These are phyloP conservation scores for Volvox carteri DNA, from an alignment of 163 green algal genomes.

Conservation along the genomic window DNA sequence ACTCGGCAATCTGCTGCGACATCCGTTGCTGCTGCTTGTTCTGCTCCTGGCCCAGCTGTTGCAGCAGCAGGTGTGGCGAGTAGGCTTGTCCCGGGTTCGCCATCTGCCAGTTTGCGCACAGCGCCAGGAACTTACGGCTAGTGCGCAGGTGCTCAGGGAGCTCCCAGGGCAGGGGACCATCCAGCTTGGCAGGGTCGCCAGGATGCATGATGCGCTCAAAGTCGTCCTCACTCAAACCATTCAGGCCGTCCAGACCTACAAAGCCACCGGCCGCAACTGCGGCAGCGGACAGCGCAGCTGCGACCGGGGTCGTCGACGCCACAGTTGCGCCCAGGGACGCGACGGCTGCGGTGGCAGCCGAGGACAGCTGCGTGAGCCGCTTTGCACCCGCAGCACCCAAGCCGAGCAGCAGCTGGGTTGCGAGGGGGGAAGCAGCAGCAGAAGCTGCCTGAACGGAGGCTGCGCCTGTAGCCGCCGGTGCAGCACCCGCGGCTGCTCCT, in stretches of 20 bases:
- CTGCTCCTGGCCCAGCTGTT: background rate
- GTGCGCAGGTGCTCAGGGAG: slow-evolving; percentile 65
- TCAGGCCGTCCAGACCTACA: background rate
- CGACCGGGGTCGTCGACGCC: background rate
- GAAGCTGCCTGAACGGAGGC: background rate
- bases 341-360: background rate
- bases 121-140: slow-evolving; percentile 57
- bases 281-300: background rate
- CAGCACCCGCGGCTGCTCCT: background rate
- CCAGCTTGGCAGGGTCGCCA: slow-evolving; percentile 61
- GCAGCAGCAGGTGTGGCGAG: slow-evolving; percentile 50
- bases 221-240: slow-evolving; percentile 26
- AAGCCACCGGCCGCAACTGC: background rate
- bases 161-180: slow-evolving; percentile 70
- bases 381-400: slow-evolving; percentile 12
- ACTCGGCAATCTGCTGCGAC: background rate
- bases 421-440: background rate
- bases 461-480: background rate
- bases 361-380: slow-evolving; percentile 7
- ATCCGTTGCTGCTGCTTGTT: background rate
- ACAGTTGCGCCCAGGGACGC: slow-evolving; percentile 24
- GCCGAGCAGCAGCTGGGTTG: slow-evolving; percentile 13
- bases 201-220: slow-evolving; percentile 68
- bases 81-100: slow-evolving; percentile 56
- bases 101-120: slow-evolving; percentile 68